phyloP scores from a whole-genome alignment of 139 green algal genomes.

The Limnomonas spitsbergensis region DNA sequence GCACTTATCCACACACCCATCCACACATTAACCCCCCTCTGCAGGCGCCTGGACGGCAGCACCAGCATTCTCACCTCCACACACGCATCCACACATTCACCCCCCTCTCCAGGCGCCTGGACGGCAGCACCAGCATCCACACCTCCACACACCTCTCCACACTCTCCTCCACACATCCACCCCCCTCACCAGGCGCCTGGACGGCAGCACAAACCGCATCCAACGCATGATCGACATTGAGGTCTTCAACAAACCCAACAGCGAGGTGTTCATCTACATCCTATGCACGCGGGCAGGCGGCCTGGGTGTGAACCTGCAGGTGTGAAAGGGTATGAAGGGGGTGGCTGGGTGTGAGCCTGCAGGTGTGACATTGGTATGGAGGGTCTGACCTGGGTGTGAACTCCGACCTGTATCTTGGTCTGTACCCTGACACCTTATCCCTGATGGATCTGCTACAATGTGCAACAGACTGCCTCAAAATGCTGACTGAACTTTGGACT shows the following conservation, averaged over 20 bases:
- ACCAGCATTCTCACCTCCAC: too few species aligned
- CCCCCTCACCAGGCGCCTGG: slow-evolving; percentile 47
- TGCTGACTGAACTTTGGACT: too few species aligned
- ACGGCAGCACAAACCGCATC: slow-evolving; percentile 66
- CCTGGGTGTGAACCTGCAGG: slow-evolving; percentile 85
- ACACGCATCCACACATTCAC: background rate
- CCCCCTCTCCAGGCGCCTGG: slow-evolving; percentile 47
- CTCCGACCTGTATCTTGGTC: too few species aligned
- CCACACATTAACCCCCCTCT: too few species aligned
- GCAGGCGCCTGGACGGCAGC: too few species aligned
- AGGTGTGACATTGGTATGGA: too few species aligned
- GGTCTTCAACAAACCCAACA: slow-evolving; percentile 65
- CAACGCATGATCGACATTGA: slow-evolving; percentile 70
- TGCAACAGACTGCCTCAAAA: too few species aligned
- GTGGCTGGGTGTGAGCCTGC: background rate
- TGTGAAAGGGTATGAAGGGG: slow-evolving; percentile 40
- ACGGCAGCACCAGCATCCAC: slow-evolving; percentile 68
- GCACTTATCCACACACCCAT: too few species aligned
- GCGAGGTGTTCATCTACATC: slow-evolving; percentile 48
- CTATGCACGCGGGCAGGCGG: slow-evolving; percentile 75
- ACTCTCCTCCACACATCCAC: background rate
- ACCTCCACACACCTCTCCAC: too few species aligned
- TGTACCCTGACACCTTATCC: too few species aligned
- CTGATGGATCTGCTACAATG: too few species aligned
- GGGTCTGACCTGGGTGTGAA: too few species aligned